These are phyloP conservation scores for Ashbya aceris DNA, from an alignment of 1,139 yeast genomes.

Conservation along the genomic window DNA sequence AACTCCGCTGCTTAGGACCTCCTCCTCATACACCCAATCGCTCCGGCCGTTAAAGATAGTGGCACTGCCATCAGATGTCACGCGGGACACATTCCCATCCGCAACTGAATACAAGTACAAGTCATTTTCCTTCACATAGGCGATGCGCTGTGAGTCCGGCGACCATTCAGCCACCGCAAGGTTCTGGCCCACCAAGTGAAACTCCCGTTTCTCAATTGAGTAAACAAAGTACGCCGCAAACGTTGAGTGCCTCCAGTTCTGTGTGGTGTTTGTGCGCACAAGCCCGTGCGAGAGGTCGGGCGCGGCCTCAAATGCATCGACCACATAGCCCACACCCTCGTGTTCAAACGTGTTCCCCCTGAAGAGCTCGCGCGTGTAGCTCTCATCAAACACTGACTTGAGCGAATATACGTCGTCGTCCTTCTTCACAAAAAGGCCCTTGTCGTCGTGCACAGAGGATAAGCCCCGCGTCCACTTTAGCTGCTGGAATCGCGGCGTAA, in stretches of 20 bases:
- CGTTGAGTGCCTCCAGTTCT: conserved; percentile 80
- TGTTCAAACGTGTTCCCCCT: conserved; percentile 40
- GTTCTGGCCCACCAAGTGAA: conserved; percentile 24
- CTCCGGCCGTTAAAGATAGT: conserved; percentile 77
- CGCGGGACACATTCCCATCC: conserved; percentile 23
- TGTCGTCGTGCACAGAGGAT: conserved; percentile 27
- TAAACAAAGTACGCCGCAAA: conserved; percentile 62
- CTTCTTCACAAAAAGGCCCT: conserved; percentile 30
- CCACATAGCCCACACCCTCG: conserved; percentile 35
- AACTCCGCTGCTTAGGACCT: conserved; percentile 53
- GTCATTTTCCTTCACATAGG: conserved; percentile 64
- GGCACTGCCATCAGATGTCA: conserved; percentile 49
- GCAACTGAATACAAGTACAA: conserved; percentile 43
- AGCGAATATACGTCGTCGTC: conserved; percentile 26
- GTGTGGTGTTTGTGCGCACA: conserved; percentile 45
- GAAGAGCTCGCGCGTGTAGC: conserved; percentile 39
- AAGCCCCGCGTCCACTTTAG: conserved; percentile 62
- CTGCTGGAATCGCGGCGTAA: conserved; percentile 40
- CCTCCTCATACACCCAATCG: conserved; percentile 98
- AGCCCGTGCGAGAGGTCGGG: conserved; percentile 53
- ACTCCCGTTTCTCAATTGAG: conserved; percentile 34
- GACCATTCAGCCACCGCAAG: conserved; percentile 62
- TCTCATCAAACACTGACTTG: conserved; percentile 36
- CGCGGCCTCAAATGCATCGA: conserved; percentile 50
- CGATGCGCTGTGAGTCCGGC: conserved; percentile 59